Percentiles rank a stretch among this genome's conserved stretches.
phyloP scores from a whole-genome alignment of 805 yeast genomes.

The Cyberlindnera nakhonratchasimensis region DNA sequence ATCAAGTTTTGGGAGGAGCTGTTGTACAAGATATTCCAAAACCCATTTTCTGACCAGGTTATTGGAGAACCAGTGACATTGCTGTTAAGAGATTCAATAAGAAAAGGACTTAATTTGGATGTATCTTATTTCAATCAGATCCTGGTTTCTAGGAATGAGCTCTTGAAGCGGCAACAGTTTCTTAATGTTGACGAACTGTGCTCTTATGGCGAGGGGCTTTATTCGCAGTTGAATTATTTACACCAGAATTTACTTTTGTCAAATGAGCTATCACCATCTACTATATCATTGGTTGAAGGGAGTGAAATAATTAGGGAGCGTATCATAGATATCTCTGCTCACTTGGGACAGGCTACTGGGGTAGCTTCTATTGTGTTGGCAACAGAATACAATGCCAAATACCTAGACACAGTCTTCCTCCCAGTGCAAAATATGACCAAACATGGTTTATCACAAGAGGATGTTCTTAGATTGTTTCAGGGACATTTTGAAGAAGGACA shows the following conservation, averaged over 20 bases:
- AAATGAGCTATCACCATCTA: constrained; percentile 54
- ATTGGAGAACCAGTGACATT: constrained; percentile 64
- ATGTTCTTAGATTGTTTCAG: constrained; percentile 44
- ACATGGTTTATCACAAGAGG: constrained; percentile 59
- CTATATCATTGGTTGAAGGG: constrained; percentile 44
- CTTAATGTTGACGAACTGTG: constrained; percentile 55
- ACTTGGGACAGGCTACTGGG: constrained; percentile 78
- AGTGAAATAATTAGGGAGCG: constrained; percentile 41
- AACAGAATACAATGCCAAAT: constrained; percentile 50
- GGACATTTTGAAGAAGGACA: constrained; percentile 20
- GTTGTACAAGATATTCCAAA: constrained; percentile 43
- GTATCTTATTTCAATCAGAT: constrained; percentile 54
- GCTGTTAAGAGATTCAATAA: constrained; percentile 51
- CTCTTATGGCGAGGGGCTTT: constrained; percentile 75
- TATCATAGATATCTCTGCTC: constrained; percentile 65
- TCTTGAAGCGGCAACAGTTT: constrained; percentile 45
- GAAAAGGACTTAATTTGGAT: constrained; percentile 48
- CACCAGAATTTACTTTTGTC: constrained; percentile 58
- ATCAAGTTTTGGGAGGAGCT: constrained; percentile 74
- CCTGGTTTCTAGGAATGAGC: constrained; percentile 54
- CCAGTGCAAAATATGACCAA: constrained; percentile 61
- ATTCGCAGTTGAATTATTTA: constrained; percentile 69
- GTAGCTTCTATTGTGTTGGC: constrained; percentile 64
- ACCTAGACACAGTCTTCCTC: constrained; percentile 42
- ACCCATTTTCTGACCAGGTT: constrained; percentile 33